A percentile compares a stretch with the other conserved stretches of the same genome.
These are phyloP conservation scores for Quambalaria eucalypti DNA, from an alignment of 1,284 basidiomycete species.

Conservation along the genomic window DNA sequence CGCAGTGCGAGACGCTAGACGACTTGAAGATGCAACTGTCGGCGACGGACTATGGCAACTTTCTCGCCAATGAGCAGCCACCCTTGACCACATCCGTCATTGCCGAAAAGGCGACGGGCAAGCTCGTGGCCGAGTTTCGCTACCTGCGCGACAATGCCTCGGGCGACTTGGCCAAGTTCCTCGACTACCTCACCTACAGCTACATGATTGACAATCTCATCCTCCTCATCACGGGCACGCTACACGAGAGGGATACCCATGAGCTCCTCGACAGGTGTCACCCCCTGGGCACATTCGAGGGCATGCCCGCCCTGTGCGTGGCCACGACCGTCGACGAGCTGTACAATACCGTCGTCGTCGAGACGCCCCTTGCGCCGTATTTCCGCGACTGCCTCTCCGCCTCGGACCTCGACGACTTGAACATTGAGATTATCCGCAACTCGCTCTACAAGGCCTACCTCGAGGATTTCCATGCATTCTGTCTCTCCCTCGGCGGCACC, in stretches of 20 bases:
- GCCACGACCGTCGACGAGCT: slow-evolving; percentile 99
- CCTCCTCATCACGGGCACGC: slow-evolving; percentile 88
- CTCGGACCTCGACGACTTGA: slow-evolving; percentile 91
- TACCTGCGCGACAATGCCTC: slow-evolving; percentile 84
- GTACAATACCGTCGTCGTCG: slow-evolving; percentile 90
- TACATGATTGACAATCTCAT: slow-evolving; percentile 99
- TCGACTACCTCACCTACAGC: slow-evolving; percentile 96
- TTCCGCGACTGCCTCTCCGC: slow-evolving; percentile 93
- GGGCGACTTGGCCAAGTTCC: slow-evolving; percentile 79
- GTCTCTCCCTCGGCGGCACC: slow-evolving; percentile 61
- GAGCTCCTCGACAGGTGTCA: slow-evolving; percentile 94
- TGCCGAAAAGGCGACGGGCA: slow-evolving; percentile 84
- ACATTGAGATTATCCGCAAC: slow-evolving; percentile 99
- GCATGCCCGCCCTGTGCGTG: slow-evolving; percentile 97
- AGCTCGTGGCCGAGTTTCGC: slow-evolving; percentile 94
- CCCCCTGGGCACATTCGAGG: slow-evolving; percentile 92
- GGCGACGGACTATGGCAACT: slow-evolving; percentile 96
- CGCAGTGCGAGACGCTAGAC: slow-evolving; percentile 95
- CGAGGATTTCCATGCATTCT: slow-evolving; percentile 89
- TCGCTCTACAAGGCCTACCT: slow-evolving; percentile 99
- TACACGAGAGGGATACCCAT: slow-evolving; percentile 94
- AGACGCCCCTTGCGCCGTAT: slow-evolving; percentile 76
- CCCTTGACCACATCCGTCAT: slow-evolving; percentile 91
- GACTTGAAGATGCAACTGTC: slow-evolving; percentile 64
- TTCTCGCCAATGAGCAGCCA: slow-evolving; percentile 91